Evolutionary conservation across 306 rosid species (phyloP).

Genomic region (Rosa multiflora): DNA sequence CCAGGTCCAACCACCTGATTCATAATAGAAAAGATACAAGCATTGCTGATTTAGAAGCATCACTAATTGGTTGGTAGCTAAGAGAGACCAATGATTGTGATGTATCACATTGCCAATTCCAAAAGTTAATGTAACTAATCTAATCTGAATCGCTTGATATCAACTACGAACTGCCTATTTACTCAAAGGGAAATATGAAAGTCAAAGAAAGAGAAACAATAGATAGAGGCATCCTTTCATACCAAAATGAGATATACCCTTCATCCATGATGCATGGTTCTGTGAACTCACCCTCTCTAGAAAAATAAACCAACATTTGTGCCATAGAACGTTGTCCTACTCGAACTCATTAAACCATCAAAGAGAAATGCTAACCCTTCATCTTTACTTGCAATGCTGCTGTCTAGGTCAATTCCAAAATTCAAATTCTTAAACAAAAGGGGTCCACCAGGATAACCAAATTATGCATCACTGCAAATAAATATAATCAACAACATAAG

Average conservation of each 20-base stretch:
- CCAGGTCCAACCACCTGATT: constrained; percentile 95
- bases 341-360: background rate
- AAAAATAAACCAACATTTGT: background rate
- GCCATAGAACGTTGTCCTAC: background rate
- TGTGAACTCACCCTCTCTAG: background rate
- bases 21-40: constrained; percentile 20
- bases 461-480: no score
- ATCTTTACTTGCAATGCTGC: no score
- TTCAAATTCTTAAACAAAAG: no score
- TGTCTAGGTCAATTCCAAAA: no score
- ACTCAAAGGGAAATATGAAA: background rate
- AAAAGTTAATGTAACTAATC: background rate
- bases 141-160: background rate
- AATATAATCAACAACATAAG: no score
- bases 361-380: background rate
- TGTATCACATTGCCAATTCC: background rate
- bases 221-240: background rate
- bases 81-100: constrained; percentile 4
- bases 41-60: background rate
- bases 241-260: background rate
- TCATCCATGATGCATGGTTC: background rate
- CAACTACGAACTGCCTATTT: background rate
- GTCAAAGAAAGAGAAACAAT: background rate
- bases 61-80: background rate
- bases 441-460: no score